Evolutionary conservation across 805 yeast genomes (phyloP), one percentile per base, ranked within the genome.

Genomic region (Blastobotrys terrestris): DNA sequence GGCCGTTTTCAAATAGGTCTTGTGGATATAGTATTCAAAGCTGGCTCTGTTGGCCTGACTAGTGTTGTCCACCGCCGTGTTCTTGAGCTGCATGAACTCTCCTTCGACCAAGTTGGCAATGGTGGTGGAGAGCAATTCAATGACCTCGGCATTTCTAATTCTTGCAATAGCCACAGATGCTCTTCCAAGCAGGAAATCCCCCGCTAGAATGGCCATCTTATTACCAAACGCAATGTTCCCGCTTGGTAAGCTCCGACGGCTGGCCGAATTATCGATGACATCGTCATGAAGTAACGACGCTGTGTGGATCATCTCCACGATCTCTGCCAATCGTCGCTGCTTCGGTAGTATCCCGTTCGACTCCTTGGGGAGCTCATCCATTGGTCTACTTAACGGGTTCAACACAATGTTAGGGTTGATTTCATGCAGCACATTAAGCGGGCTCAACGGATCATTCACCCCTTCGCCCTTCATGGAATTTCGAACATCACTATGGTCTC

Each of bases 91-190:
- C 98, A 94, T 94, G 67, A 94, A 92, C 72, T 94, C 99, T 49
- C 99, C 99, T 72, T 94, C 99, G 1, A 94, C 98, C 55, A 94
- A 76, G 67, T 94, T 94, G 11, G 98, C 99, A 66, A 94, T 94
- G 31, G 97, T 86, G 13, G 97, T 92, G 2, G 97, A 90, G 73
- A 94, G 81, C 56, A 94, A 76, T 72, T 94, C 99, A 54, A 90
- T 91, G 46, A 94, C 99, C 72, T 94, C 98, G n/a, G 97, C 92
- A 67, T 94, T 92, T 65, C 97, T 77, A 49, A 94, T 72, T 55
- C 99, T 75, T 11, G 97, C 95, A 58, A 94, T 84, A 1, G 97
- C 91, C 7, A 94, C 97, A 0, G 98, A 91, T 0, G 99, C 98
- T 62, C 99, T 78, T 15, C 97, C 99, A 46, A 94, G 78, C 53